Percentiles rank a stretch among this genome's conserved stretches.
Conservation (phyloP, 116 monocot species). For the Papilionanthe hybrid region DNA sequence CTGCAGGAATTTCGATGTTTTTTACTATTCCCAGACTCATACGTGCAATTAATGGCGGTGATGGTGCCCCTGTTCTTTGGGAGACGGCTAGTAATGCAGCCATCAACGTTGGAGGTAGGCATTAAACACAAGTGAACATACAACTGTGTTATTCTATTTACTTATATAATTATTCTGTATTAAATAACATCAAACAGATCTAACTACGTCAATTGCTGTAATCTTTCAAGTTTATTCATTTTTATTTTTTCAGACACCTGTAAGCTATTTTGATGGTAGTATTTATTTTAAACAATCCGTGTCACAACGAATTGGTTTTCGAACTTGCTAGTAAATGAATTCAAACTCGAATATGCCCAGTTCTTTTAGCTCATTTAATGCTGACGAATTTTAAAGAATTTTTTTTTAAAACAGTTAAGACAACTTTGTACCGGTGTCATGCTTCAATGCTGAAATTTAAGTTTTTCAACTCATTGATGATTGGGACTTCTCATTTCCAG, state of each 20-base stretch:
- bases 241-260: background rate
- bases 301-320: background rate
- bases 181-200: background rate
- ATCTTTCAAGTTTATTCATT: background rate
- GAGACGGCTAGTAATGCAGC: constrained; percentile 78
- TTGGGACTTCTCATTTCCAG: background rate
- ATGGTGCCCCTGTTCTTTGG: constrained; percentile 77
- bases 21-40: constrained; percentile 88
- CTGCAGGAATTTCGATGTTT: constrained; percentile 90
- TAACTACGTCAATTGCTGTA: background rate
- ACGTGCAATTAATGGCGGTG: constrained; percentile 74
- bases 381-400: background rate
- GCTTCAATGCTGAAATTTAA: background rate
- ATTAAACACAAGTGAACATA: background rate
- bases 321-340: background rate
- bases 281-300: background rate
- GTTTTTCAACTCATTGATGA: background rate
- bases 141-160: background rate
- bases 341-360: background rate
- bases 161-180: background rate
- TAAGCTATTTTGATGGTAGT: background rate
- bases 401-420: background rate
- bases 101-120: constrained; percentile 88
- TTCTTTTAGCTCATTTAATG: background rate
- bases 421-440: background rate